Percentiles rank a stretch among this genome's conserved stretches.
phyloP scores from a whole-genome alignment of 768 basidiomycete species.

The Kondoa subrosea region DNA sequence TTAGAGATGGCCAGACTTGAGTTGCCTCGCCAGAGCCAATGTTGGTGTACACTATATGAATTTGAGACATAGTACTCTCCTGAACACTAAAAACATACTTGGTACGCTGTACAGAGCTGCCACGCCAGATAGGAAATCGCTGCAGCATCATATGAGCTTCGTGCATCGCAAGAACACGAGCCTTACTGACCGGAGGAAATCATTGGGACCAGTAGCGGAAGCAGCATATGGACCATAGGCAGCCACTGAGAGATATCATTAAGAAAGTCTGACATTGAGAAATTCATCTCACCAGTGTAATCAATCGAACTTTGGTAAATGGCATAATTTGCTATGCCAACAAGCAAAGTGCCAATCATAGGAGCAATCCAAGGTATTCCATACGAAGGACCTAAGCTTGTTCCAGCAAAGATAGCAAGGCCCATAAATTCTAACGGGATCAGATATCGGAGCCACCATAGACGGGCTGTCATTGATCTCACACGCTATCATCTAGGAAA shows the following conservation, averaged over 20 bases:
- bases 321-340: constrained; percentile 13
- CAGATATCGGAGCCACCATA: constrained; percentile 15
- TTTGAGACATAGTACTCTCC: neutral
- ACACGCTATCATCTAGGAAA: neutral
- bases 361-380: constrained; percentile 16
- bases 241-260: neutral
- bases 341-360: constrained; percentile 9
- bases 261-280: neutral
- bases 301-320: constrained; percentile 4
- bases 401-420: constrained; percentile 15
- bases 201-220: constrained; percentile 16
- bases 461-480: neutral
- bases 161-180: neutral
- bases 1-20: neutral
- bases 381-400: constrained; percentile 8
- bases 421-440: constrained; percentile 13
- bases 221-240: constrained; percentile 11
- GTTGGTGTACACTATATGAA: constrained; percentile 11
- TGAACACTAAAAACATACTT: neutral
- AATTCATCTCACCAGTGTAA: neutral
- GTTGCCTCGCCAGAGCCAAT: constrained; percentile 7
- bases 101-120: constrained; percentile 15
- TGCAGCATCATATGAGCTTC: neutral
- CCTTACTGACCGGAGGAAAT: constrained; percentile 1
- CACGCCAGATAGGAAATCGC: constrained; percentile 17